Evolutionary conservation across 2,329 filamentous ascomycete species (phyloP).

Genomic region (Colletotrichum musicola): DNA sequence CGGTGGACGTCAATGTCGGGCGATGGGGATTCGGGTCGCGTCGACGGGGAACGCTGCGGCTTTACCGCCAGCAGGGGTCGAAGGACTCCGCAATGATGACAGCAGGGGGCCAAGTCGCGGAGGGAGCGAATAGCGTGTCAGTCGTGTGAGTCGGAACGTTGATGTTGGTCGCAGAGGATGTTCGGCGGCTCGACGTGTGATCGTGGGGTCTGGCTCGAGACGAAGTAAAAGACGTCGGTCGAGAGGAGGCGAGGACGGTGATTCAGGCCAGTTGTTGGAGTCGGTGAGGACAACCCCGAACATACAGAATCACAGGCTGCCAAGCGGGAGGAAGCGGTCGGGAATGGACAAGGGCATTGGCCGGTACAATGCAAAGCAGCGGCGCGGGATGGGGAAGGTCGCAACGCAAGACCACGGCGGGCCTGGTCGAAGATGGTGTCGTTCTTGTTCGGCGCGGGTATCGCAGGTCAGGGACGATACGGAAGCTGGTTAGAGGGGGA

Average conservation of each 20-base stretch:
- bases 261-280: slow-evolving; percentile 15
- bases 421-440: background rate
- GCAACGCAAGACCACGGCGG: background rate
- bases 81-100: slow-evolving; percentile 34
- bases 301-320: slow-evolving; percentile 24
- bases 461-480: background rate
- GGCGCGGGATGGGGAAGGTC: background rate
- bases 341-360: slow-evolving; percentile 30
- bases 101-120: slow-evolving; percentile 26
- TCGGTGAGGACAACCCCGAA: slow-evolving; percentile 3
- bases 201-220: slow-evolving; percentile 1
- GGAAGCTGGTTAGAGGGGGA: too few species aligned
- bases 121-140: slow-evolving; percentile 16
- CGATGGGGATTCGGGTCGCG: slow-evolving; percentile 38
- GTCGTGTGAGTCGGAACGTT: background rate
- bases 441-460: background rate
- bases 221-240: slow-evolving; percentile 18
- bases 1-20: slow-evolving; percentile 37
- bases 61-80: slow-evolving; percentile 38
- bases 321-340: slow-evolving; percentile 29
- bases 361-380: slow-evolving; percentile 10
- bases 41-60: slow-evolving; percentile 38
- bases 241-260: slow-evolving; percentile 15
- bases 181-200: background rate
- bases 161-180: background rate